A percentile compares a stretch with the other conserved stretches of the same genome.
Conservation (phyloP, 108 stramenopile species). For the Cyclotella cryptica region DNA sequence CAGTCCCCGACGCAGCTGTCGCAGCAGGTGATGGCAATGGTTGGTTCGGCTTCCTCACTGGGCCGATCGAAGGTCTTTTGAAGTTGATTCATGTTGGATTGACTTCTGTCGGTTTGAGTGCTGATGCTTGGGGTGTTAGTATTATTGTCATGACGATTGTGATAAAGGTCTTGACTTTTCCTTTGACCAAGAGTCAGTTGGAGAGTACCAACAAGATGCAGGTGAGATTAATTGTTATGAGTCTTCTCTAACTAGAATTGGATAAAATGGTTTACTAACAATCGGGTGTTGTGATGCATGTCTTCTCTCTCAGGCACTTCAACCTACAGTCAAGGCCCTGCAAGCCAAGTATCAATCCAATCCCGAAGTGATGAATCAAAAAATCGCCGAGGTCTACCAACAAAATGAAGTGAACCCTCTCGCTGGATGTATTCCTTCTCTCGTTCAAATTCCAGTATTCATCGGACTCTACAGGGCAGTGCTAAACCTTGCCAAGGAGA, state of each 20-base stretch:
- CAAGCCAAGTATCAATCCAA: conserved; percentile 95
- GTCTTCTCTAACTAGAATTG: not conserved
- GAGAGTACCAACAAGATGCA: conserved; percentile 96
- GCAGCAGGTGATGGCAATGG: conserved; percentile 70
- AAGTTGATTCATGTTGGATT: conserved; percentile 70
- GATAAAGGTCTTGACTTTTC: conserved; percentile 92
- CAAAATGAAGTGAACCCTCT: conserved; percentile 93
- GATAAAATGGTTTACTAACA: not conserved
- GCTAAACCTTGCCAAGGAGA: conserved; percentile 87
- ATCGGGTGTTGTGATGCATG: not conserved
- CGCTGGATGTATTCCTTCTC: conserved; percentile 91
- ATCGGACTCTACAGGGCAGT: conserved; percentile 97
- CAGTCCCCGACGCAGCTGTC: conserved; percentile 45
- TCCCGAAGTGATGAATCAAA: conserved; percentile 95
- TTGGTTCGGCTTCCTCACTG: conserved; percentile 91
- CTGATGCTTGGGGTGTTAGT: conserved; percentile 89
- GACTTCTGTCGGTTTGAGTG: conserved; percentile 66
- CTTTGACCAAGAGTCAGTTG: conserved; percentile 91
- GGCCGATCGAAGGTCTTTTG: conserved; percentile 70
- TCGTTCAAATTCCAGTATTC: conserved; percentile 97
- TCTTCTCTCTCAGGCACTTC: conserved; percentile 63
- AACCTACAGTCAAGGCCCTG: conserved; percentile 89
- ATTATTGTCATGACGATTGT: conserved; percentile 92
- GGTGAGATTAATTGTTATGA: conserved; percentile 51
- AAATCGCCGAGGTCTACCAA: conserved; percentile 94